Percentiles rank a stretch among this genome's conserved stretches.
Conservation (phyloP, 2,329 filamentous ascomycete genomes). For the Aureobasidium sp. region DNA sequence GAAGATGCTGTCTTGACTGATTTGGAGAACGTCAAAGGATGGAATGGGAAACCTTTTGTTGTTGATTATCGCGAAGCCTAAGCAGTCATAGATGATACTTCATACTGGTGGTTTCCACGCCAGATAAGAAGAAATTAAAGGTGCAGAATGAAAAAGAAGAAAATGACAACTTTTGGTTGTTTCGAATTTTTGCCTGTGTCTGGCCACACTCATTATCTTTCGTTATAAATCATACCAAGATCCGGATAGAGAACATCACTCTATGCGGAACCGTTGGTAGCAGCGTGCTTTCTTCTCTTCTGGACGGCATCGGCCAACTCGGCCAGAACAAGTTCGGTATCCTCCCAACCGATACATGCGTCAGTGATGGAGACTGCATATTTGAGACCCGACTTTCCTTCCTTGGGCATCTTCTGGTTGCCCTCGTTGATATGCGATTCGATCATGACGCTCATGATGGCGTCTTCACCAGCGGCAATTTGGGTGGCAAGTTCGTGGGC, state of each 20-base stretch:
- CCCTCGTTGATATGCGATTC: conserved; percentile 96
- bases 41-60: not conserved
- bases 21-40: not conserved
- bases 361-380: conserved; percentile 97
- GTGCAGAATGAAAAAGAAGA: not conserved
- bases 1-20: not conserved
- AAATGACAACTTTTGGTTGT: conserved; percentile 6
- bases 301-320: conserved; percentile 73
- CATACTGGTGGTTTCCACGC: not conserved
- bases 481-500: conserved; percentile 75
- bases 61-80: not conserved
- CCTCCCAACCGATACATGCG: conserved; percentile 91
- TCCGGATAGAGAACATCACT: not conserved
- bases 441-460: conserved; percentile 97
- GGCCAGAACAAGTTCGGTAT: conserved; percentile 73
- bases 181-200: not conserved
- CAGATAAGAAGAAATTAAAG: not conserved
- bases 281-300: conserved; percentile 52
- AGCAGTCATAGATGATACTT: not conserved
- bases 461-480: conserved; percentile 73
- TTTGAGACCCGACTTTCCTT: conserved; percentile 77
- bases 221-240: not conserved
- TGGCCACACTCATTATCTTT: not conserved
- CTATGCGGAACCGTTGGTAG: conserved; percentile 14
- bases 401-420: conserved; percentile 80